phyloP scores from a whole-genome alignment of 257 asterid species.

The Jasminum sambac region DNA sequence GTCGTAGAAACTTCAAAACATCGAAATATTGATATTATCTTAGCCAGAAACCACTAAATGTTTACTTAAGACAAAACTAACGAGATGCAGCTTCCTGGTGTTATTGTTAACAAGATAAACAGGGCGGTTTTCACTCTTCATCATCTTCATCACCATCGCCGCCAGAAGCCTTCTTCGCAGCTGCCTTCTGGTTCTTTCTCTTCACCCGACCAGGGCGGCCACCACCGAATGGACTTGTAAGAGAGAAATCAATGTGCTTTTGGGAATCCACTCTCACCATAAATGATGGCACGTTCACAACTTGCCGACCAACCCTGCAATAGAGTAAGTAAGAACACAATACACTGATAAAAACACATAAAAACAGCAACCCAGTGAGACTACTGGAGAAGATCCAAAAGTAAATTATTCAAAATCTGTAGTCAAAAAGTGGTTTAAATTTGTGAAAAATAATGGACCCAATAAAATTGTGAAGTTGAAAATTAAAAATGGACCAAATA shows the following conservation, averaged over 20 bases:
- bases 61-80: slow-evolving; percentile 2
- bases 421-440: too few species aligned
- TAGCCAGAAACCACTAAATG: slow-evolving; percentile 11
- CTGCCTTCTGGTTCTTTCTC: slow-evolving; percentile 62
- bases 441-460: too few species aligned
- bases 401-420: too few species aligned
- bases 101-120: slow-evolving; percentile 7
- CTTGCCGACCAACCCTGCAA: slow-evolving; percentile 69
- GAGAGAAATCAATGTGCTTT: slow-evolving; percentile 70
- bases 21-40: slow-evolving; percentile 8
- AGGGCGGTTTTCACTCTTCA: slow-evolving; percentile 36
- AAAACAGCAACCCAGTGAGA: neutral
- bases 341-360: neutral
- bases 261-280: slow-evolving; percentile 69
- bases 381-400: neutral
- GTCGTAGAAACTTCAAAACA: slow-evolving; percentile 7
- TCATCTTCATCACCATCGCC: slow-evolving; percentile 57
- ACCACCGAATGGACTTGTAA: slow-evolving; percentile 68
- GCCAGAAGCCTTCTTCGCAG: slow-evolving; percentile 67
- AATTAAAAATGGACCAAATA: neutral
- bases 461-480: neutral
- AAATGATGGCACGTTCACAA: slow-evolving; percentile 65
- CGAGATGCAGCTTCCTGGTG: slow-evolving; percentile 7
- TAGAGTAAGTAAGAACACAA: neutral
- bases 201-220: slow-evolving; percentile 70